These are phyloP conservation scores for Cryphonectria carpinicola DNA, from an alignment of 2,329 filamentous ascomycete genomes.

Conservation along the genomic window DNA sequence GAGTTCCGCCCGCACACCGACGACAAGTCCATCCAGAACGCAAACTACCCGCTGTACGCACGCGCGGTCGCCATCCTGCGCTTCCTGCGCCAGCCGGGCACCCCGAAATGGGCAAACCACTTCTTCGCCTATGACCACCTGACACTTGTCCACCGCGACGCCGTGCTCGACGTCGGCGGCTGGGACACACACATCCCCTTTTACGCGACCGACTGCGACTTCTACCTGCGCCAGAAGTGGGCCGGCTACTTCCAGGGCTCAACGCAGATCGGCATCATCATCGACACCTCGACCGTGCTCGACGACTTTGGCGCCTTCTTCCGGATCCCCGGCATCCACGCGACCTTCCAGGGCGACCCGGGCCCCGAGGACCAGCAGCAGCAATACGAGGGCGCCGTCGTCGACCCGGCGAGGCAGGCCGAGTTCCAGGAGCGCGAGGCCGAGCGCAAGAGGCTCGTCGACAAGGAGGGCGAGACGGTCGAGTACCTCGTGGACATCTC, in stretches of 20 bases:
- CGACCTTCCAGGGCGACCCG: constrained; percentile 40
- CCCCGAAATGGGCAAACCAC: constrained; percentile 49
- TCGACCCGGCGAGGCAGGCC: constrained; percentile 37
- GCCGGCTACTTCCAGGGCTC: constrained; percentile 46
- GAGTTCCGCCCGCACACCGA: constrained; percentile 38
- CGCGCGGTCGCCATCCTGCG: constrained; percentile 42
- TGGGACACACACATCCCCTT: constrained; percentile 58
- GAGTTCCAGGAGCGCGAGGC: constrained; percentile 39
- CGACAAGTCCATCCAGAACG: constrained; percentile 43
- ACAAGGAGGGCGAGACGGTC: constrained; percentile 37
- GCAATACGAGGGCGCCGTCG: constrained; percentile 34
- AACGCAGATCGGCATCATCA: constrained; percentile 45
- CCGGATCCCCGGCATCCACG: constrained; percentile 42
- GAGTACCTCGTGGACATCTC: constrained; percentile 35
- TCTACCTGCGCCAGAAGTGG: constrained; percentile 49
- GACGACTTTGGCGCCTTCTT: constrained; percentile 49
- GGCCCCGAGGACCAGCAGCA: constrained; percentile 35
- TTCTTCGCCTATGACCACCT: constrained; percentile 56
- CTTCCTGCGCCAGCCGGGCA: constrained; percentile 39
- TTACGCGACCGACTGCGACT: constrained; percentile 54
- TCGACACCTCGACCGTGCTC: constrained; percentile 46
- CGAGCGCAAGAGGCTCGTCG: constrained; percentile 40
- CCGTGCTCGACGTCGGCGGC: constrained; percentile 48
- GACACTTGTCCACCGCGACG: constrained; percentile 52
- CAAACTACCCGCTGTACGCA: constrained; percentile 46